phyloP scores from a whole-genome alignment of 345 rosid genomes.

The Salix caprea region DNA sequence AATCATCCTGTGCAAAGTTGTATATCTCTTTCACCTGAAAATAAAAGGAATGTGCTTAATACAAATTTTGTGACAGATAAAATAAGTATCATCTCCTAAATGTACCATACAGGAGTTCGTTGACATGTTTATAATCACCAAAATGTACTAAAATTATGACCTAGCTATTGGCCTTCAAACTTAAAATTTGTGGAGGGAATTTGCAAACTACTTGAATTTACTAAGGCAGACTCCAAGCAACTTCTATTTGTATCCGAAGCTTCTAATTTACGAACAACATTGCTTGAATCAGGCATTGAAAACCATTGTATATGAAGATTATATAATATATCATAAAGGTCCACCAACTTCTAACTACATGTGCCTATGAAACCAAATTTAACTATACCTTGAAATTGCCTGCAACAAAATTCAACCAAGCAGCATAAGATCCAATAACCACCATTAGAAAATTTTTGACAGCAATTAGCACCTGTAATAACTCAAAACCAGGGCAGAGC shows the following conservation, averaged over 20 bases:
- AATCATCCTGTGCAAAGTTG: conserved; percentile 84
- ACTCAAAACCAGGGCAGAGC: conserved; percentile 44
- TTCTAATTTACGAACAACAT: no score
- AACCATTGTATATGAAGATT: neutral
- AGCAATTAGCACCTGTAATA: conserved; percentile 35
- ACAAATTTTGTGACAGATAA: neutral
- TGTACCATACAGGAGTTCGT: neutral
- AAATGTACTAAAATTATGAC: neutral
- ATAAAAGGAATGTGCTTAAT: neutral
- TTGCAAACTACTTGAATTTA: neutral
- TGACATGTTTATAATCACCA: neutral
- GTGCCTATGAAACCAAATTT: conserved; percentile 7
- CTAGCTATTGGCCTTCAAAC: neutral
- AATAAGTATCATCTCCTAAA: conserved; percentile 1
- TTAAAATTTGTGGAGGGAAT: neutral
- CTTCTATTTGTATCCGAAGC: no score
- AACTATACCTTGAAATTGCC: conserved; percentile 69
- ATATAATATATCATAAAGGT: neutral
- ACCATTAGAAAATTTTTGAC: conserved; percentile 39
- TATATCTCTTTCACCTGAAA: conserved; percentile 72
- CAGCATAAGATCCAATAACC: conserved; percentile 37
- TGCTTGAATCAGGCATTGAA: neutral
- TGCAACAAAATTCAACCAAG: conserved; percentile 45
- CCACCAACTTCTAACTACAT: conserved; percentile 7
- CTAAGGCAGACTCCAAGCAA: neutral